Base-by-base conservation (phyloP, 768 basidiomycete genomes). In the Naematelia aurantialba region DNA sequence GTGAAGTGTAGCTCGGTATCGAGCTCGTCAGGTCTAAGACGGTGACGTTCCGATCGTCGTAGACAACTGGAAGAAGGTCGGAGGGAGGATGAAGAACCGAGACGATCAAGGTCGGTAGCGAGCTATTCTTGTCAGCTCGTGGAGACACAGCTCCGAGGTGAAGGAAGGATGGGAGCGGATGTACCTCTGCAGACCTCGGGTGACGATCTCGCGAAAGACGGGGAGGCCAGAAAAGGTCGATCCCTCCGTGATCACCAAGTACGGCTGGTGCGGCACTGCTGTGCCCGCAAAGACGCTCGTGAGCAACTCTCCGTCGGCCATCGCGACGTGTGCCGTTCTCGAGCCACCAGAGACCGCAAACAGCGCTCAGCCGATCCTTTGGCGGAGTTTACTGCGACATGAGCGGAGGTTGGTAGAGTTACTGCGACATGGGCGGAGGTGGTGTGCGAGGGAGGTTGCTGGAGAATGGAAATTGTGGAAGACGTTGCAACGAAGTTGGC, bases 221-320 rank as follows among this genome's bases (percentile, higher is more conserved):
- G 73, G 69, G 14, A 71, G 52, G 11, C 70, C 75, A 5, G 69
- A 68, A 48, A 69, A 72, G 8, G 66, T 63, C 27, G 63, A 42
- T 8, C 60, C 45, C 29, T 76, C 72, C 34, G 55, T 58, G 21
- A 76, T 57, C 45, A 76, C 30, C n/a, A 73, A 55, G 27, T 68
- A 65, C 14, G 71, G 67, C 52, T 76, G 75, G 60, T 76, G 73
- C 5, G 75, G 75, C 8, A 71, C 52, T 30, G 71, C 66, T 5
- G 65, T 58, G 42, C 67, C 69, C 12, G 58, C 59, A 4, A 76
- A 55, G 4, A 69, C 59, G 2, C 62, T 66, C 11, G 59, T 42
- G 14, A 73, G 66, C 19, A 70, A 3, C n/a, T 58, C 30, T 54
- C 19, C 31, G 14, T 55, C 25, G 54, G 29, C 44, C 22, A 26